Conservation (phyloP, 1,139 yeast genomes). For the Hyphopichia pseudoburtonii region DNA sequence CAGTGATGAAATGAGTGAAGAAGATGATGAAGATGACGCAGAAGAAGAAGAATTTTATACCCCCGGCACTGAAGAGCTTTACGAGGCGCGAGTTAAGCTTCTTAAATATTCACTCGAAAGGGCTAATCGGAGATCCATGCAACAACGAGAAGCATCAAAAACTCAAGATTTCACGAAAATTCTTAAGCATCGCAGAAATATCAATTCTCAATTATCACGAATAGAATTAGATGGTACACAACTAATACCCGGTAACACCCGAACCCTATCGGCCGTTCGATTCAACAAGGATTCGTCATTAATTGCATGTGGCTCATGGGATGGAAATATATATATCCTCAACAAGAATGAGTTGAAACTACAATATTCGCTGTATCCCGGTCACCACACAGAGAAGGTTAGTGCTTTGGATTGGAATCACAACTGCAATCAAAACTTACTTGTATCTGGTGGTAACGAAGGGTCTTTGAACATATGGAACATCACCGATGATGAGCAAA, state of each 20-base stretch:
- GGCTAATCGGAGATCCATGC: constrained; percentile 43
- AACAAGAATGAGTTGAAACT: constrained; percentile 36
- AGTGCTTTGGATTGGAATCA: constrained; percentile 68
- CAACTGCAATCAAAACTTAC: constrained; percentile 10
- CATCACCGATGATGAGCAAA: constrained; percentile 4
- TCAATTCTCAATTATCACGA: constrained; percentile 35
- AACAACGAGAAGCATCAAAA: constrained; percentile 19
- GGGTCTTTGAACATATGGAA: constrained; percentile 54
- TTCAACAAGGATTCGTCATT: constrained; percentile 34
- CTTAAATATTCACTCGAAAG: constrained; percentile 49
- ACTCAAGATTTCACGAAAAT: constrained; percentile 26
- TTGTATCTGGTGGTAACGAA: constrained; percentile 67
- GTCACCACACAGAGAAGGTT: constrained; percentile 57
- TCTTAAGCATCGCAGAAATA: constrained; percentile 45
- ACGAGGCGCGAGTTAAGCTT: constrained; percentile 52
- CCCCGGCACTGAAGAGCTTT: constrained; percentile 65
- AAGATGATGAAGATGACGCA: constrained; percentile 29
- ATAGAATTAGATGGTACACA: constrained; percentile 68
- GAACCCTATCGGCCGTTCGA: constrained; percentile 67
- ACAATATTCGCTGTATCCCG: constrained; percentile 23
- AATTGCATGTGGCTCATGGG: constrained; percentile 82
- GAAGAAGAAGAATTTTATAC: constrained; percentile 83
- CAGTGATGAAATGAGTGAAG: constrained; percentile 12
- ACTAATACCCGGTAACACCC: constrained; percentile 50
- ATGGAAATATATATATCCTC: constrained; percentile 63